Evolutionary conservation across 352 stramenopile species (phyloP).

Genomic region (Globisporangium splendens): DNA sequence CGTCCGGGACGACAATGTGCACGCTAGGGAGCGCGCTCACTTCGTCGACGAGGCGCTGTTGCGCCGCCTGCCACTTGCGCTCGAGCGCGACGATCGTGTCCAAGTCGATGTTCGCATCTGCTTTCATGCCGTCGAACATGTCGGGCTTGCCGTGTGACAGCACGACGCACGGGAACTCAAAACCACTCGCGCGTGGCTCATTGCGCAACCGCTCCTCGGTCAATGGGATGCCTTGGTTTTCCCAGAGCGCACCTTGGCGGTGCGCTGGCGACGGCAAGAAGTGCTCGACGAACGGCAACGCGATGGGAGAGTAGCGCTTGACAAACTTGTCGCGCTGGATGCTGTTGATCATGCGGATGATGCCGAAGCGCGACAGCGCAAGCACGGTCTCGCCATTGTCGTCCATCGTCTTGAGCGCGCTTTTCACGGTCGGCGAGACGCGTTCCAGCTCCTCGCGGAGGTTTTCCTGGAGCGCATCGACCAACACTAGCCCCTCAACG

Average conservation of each 20-base stretch:
- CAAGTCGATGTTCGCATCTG: constrained; percentile 40
- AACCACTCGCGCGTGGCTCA: constrained; percentile 11
- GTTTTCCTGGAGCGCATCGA: constrained; percentile 70
- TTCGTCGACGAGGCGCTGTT: constrained; percentile 45
- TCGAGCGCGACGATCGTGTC: constrained; percentile 44
- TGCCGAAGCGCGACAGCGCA: constrained; percentile 40
- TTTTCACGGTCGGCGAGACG: constrained; percentile 51
- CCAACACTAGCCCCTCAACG: constrained; percentile 65
- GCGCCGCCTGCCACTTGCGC: constrained; percentile 59
- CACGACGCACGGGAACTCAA: constrained; percentile 65
- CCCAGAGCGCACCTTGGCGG: constrained; percentile 43
- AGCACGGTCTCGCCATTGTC: constrained; percentile 58
- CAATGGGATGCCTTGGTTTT: constrained; percentile 52
- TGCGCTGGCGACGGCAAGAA: constrained; percentile 66
- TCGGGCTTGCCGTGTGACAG: constrained; percentile 58
- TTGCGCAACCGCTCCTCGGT: constrained; percentile 65
- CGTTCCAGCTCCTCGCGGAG: constrained; percentile 54
- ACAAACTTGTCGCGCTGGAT: constrained; percentile 57
- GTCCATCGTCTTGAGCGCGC: constrained; percentile 57
- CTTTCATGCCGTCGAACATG: constrained; percentile 73
- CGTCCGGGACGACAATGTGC: constrained; percentile 49
- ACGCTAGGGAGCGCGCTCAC: constrained; percentile 34
- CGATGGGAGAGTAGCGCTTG: constrained; percentile 47
- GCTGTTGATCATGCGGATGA: constrained; percentile 67
- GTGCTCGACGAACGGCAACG: constrained; percentile 58